phyloP scores from a whole-genome alignment of 495 filamentous ascomycete genomes.

The Glarea lozoyensis region DNA sequence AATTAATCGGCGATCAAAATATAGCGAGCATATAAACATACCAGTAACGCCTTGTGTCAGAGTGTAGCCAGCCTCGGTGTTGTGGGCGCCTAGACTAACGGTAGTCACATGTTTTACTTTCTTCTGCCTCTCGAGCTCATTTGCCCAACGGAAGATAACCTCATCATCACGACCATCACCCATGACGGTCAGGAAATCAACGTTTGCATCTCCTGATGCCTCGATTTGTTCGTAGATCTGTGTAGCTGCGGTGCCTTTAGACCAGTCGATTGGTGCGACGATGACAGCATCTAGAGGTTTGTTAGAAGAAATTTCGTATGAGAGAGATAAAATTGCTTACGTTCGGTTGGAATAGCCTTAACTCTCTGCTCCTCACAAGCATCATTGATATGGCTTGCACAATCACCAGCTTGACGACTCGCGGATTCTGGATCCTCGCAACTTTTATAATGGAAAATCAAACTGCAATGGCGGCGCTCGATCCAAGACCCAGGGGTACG shows the following conservation, averaged over 20 bases:
- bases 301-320: not conserved
- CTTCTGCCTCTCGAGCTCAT: conserved; percentile 47
- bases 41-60: conserved; percentile 86
- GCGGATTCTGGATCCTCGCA: conserved; percentile 69
- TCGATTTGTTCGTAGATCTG: conserved; percentile 54
- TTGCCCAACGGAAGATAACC: conserved; percentile 88
- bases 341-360: conserved; percentile 72
- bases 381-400: conserved; percentile 88
- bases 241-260: conserved; percentile 72
- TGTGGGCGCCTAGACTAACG: conserved; percentile 73
- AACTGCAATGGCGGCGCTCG: conserved; percentile 76
- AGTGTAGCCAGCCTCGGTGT: conserved; percentile 79
- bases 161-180: conserved; percentile 90
- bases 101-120: conserved; percentile 63
- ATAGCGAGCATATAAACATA: conserved; percentile 28
- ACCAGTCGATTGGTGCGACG: conserved; percentile 73
- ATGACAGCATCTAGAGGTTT: conserved; percentile 46
- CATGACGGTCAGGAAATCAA: conserved; percentile 76
- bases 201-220: conserved; percentile 34
- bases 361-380: conserved; percentile 74
- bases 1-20: conserved; percentile 10
- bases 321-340: conserved; percentile 13
- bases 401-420: conserved; percentile 69
- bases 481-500: conserved; percentile 79
- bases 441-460: conserved; percentile 79